Base-by-base conservation (phyloP, 257 asterid genomes). In the Fraxinus anomala region DNA sequence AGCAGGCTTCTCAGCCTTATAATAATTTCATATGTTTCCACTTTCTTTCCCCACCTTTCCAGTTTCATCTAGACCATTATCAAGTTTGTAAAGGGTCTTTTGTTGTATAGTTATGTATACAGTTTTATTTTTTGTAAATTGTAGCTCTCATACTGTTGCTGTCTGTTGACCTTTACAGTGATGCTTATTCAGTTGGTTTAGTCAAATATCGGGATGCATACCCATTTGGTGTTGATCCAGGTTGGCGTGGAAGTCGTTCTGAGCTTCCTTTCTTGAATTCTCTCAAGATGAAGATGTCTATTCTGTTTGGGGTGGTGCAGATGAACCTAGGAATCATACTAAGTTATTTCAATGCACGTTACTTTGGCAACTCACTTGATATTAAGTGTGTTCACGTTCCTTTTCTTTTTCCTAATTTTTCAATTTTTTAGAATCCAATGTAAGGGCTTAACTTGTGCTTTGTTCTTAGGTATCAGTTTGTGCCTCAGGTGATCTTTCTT, bases 171-270 rank as follows among this genome's bases (percentile, higher is more conserved):
- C 77, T 85, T 23, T 11, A 85, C 91, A 94, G 98, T 71, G 96
- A 94, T 82, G 86, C 98, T 21, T 82, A 68, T 37, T 59, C 93
- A 47, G 79, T 87, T 74, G 97, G 98, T 82, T 83, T 94, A 85
- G 34, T 89, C 80, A 92, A 92, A 86, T 80, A 79, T 76, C 85
- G 83, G 73, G 97, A 88, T 78, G 79, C 97, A 42, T 94, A 92
- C 89, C 98, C 98, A 65, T 94, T 94, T 85, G 98, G 98, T 44
- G 98, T 92, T 63, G 98, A 94, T 87, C 98, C 98, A 75, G 87
- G 96, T 83, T 94, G 98, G 98, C 90, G 97, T 56, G 98, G 98
- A 67, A 92, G 96, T 84, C 97, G 97, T 77, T 82, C 97, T 66
- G 98, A 94, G 91, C 89, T 94, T 76, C 97, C 98, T 80, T 94